Conservation (phyloP, 2,329 filamentous ascomycete genomes). For the Cladosporium austrohemisphaericum region DNA sequence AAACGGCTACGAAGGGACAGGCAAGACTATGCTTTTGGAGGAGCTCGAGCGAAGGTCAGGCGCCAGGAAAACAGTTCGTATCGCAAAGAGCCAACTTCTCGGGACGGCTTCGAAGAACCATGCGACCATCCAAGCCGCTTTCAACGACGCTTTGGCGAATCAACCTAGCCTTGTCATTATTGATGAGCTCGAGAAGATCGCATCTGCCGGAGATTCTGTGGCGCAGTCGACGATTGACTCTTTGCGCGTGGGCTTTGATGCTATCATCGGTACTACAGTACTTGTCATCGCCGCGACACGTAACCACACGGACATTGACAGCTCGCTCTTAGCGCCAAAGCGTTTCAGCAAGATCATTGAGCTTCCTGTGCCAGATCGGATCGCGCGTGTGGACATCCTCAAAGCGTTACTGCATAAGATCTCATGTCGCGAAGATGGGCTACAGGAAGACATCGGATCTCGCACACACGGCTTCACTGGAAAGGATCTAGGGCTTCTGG, state of each 20-base stretch:
- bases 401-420: conserved; percentile 53
- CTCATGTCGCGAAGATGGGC: conserved; percentile 44
- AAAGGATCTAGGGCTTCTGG: conserved; percentile 66
- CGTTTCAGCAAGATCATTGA: conserved; percentile 66
- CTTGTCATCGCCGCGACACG: conserved; percentile 73
- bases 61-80: conserved; percentile 66
- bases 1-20: conserved; percentile 78
- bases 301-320: conserved; percentile 68
- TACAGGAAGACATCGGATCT: conserved; percentile 60
- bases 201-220: conserved; percentile 53
- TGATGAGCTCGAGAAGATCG: conserved; percentile 70
- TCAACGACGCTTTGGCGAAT: conserved; percentile 63
- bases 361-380: conserved; percentile 70
- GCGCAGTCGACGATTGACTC: conserved; percentile 27
- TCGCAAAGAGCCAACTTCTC: conserved; percentile 46
- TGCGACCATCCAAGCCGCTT: conserved; percentile 59
- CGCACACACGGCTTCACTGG: conserved; percentile 85
- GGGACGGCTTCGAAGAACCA: conserved; percentile 43
- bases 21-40: conserved; percentile 72
- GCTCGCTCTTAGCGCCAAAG: conserved; percentile 60
- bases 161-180: conserved; percentile 77
- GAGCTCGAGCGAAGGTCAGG: conserved; percentile 59
- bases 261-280: conserved; percentile 54
- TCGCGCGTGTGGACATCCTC: conserved; percentile 70
- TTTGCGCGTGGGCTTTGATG: conserved; percentile 54